Percentiles rank a stretch among this genome's conserved stretches.
phyloP scores from a whole-genome alignment of 78 protist genomes.

The slime mould (Dictyostelium discoideum) region DNA sequence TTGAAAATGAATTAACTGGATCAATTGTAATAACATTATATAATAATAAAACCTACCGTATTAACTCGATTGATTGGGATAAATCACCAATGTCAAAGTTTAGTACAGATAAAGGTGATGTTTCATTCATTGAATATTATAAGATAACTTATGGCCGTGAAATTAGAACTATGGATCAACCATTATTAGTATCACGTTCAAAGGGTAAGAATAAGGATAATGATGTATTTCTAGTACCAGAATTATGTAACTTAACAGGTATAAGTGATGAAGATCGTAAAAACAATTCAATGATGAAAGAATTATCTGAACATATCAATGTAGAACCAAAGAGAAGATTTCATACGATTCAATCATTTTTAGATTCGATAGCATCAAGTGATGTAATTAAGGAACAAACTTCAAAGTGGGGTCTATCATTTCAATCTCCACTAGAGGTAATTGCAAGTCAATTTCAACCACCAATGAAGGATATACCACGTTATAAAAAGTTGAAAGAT shows the following conservation, averaged over 20 bases:
- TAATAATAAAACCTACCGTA: slow-evolving; percentile 64
- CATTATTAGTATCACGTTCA: neutral
- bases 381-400: neutral
- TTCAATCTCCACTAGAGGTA: neutral
- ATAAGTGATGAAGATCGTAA: neutral
- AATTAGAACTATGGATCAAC: slow-evolving; percentile 18
- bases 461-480: neutral
- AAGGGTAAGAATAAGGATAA: neutral
- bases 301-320: neutral
- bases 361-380: neutral
- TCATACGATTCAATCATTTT: neutral
- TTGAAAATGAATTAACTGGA: neutral
- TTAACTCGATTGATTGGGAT: slow-evolving; percentile 21
- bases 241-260: slow-evolving; percentile 41
- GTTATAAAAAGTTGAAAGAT: neutral
- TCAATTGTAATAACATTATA: neutral
- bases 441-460: neutral
- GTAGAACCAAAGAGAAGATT: neutral
- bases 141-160: neutral
- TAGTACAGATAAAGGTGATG: neutral
- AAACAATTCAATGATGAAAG: neutral
- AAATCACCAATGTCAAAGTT: neutral
- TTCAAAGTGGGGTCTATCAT: neutral
- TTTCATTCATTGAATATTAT: neutral
- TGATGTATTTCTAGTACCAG: slow-evolving; percentile 24